Base-by-base conservation (phyloP, 805 yeast genomes). In the Wickerhamomyces silvicola region DNA sequence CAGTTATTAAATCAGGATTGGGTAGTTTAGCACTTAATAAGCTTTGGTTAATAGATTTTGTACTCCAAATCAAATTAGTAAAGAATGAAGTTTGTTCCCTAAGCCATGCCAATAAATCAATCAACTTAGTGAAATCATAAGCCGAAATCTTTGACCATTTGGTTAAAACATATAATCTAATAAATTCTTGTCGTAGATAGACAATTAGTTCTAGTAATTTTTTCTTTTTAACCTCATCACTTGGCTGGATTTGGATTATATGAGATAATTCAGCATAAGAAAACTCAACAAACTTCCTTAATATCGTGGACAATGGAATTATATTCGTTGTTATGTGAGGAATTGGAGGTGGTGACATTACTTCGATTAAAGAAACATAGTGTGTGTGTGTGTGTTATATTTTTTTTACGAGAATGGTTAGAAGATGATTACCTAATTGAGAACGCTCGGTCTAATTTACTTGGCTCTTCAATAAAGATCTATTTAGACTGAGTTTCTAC, bases 71-170 rank as follows among this genome's bases (percentile, higher is more conserved):
- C 24, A 60, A 78, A 47, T 68, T 76, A 36, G 57, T 81, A 47
- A 69, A 88, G 52, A 69, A 70, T 50, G 71, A 75, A 48, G 84
- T 83, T 47, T 86, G 94, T 30, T 77, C 78, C 39, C 92, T 66
- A 24, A 92, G 67, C 92, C 94, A 92, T 41, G 83, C 81, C 37
- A 94, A 73, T 14, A 90, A 66, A 59, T 92, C 97, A 35, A 92
- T 87, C 40, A 88, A 65, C 32, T 69, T 70, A 27, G 80, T 75
- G 37, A 90, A 77, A 31, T 81, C 84, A 28, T 74, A 68, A 5
- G 88, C 68, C 21, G 76, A 79, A 10, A 74, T 70, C 4, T 87
- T 74, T 13, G 67, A 59, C 99, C 99, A 92, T 57, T 90, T 88
- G 32, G 81, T 73, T 24, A 92, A 59, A 3, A 94, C 95, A 45